Evolutionary conservation across 495 filamentous ascomycete genomes (phyloP), one percentile per base, ranked within the genome.

Genomic region (Bathelium albidoporum): DNA sequence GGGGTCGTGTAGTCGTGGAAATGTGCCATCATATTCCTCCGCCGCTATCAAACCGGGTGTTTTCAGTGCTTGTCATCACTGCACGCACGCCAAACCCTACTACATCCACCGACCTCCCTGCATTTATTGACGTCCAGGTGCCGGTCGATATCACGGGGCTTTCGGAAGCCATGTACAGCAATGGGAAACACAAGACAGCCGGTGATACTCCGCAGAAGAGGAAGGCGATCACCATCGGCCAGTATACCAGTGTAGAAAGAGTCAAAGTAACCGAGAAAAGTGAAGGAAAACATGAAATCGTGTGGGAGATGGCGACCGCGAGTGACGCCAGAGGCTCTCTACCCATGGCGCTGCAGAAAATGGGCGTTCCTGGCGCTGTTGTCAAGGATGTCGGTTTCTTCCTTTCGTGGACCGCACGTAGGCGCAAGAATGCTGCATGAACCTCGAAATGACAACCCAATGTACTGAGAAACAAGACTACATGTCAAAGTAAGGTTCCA

Each of bases 321-420:
- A 70, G 69, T 58, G 68, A 71, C 63, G 69, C 69, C 2, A 70
- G 66, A 36, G 69, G 68, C 16, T 32, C 84, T 61, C 77, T 92
- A 60, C 88, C 88, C 7, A 73, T 79, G 70, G 87, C 81, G 81
- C 73, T 89, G 67, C 87, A 90, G 78, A 81, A 86, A 65, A 71
- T 82, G 59, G 85, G 82, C 16, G 80, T 89, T 31, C 83, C 86
- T 1, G 79, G 78, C 12, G 81, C 82, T 43, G 82, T 92, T 61
- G 82, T 84, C 32, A 86, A 86, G 66, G 89, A 91, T 76, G 88
- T 91, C 24, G 81, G 83, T 4, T 72, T 87, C 62, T 90, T 89
- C 69, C 68, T 89, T 59, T 71, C 69, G 12, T 90, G 87, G 87
- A 31, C 71, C 55, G 74, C 66, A 62, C 70, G 80, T 28, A 44